phyloP scores from a whole-genome alignment of 2,329 filamentous ascomycete species.

The Rhinocladiella similis region DNA sequence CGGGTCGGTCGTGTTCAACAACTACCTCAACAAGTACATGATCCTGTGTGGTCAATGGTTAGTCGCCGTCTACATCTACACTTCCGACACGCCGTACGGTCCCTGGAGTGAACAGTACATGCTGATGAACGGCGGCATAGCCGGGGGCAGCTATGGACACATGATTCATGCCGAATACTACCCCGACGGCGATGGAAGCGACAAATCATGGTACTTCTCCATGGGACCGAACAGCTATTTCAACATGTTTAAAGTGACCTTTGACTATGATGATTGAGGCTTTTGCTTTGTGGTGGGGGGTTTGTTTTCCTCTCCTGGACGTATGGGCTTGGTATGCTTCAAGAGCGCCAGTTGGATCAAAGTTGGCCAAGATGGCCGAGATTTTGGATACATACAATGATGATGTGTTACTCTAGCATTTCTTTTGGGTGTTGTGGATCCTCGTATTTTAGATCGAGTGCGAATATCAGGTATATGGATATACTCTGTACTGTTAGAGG shows the following conservation, averaged over 20 bases:
- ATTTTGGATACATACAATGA: too few species aligned
- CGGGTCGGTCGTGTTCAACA: constrained; percentile 6
- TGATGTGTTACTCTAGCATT: too few species aligned
- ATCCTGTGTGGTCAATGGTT: constrained; percentile 5
- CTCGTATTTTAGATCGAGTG: too few species aligned
- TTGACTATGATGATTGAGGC: background rate
- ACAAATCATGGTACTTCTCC: constrained; percentile 6
- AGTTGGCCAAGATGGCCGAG: too few species aligned
- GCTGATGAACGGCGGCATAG: background rate
- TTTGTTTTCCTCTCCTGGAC: too few species aligned
- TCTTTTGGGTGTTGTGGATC: too few species aligned
- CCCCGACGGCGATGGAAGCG: background rate
- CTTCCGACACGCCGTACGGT: constrained; percentile 8
- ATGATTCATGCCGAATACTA: constrained; percentile 3
- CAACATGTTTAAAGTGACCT: constrained; percentile 10
- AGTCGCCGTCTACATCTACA: background rate
- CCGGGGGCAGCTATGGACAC: background rate
- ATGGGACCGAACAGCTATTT: constrained; percentile 3
- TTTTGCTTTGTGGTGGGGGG: too few species aligned
- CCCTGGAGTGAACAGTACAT: constrained; percentile 1
- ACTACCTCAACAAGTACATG: constrained; percentile 6
- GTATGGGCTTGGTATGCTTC: too few species aligned
- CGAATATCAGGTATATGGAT: too few species aligned
- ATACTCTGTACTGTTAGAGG: too few species aligned
- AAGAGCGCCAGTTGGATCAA: too few species aligned